These are phyloP conservation scores for Aspergillus novoparasiticus DNA, from an alignment of 2,329 filamentous ascomycete species.

Conservation along the genomic window DNA sequence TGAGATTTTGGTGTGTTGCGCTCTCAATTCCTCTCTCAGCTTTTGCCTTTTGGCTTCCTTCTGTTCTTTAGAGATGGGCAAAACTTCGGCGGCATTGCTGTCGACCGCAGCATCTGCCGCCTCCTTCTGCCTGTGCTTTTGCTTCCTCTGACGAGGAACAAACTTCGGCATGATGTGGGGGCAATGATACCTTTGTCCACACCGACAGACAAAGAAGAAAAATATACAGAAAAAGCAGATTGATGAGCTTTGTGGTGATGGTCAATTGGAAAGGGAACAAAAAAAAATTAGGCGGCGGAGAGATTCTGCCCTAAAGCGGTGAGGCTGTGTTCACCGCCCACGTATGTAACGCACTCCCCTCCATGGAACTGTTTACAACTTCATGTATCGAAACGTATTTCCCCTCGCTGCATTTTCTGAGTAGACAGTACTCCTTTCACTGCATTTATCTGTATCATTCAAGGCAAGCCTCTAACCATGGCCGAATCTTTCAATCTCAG, in stretches of 20 bases:
- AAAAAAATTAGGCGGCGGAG: slow-evolving; percentile 27
- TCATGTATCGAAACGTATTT: neutral
- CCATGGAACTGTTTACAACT: neutral
- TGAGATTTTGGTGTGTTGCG: slow-evolving; percentile 59
- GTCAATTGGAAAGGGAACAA: slow-evolving; percentile 8
- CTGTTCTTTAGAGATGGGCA: slow-evolving; percentile 53
- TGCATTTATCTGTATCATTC: neutral
- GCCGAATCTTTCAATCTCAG: slow-evolving; percentile 27
- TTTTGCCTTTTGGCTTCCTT: slow-evolving; percentile 55
- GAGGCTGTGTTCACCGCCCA: slow-evolving; percentile 24
- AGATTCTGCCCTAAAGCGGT: slow-evolving; percentile 28
- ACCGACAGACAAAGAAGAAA: slow-evolving; percentile 16
- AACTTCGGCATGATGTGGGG: slow-evolving; percentile 48
- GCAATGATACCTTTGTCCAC: slow-evolving; percentile 11
- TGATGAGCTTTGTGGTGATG: slow-evolving; percentile 7
- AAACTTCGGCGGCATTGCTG: slow-evolving; percentile 45
- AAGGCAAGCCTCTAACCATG: slow-evolving; percentile 23
- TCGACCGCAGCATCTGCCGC: slow-evolving; percentile 44
- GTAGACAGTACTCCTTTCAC: neutral
- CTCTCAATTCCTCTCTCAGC: slow-evolving; percentile 57
- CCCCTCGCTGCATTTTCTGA: neutral
- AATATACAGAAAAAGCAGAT: slow-evolving; percentile 8
- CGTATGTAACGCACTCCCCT: neutral
- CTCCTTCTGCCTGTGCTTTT: slow-evolving; percentile 48
- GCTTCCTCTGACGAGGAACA: slow-evolving; percentile 61